Base-by-base conservation (phyloP, 768 basidiomycete genomes). In the Hydnomerulius pinastri region DNA sequence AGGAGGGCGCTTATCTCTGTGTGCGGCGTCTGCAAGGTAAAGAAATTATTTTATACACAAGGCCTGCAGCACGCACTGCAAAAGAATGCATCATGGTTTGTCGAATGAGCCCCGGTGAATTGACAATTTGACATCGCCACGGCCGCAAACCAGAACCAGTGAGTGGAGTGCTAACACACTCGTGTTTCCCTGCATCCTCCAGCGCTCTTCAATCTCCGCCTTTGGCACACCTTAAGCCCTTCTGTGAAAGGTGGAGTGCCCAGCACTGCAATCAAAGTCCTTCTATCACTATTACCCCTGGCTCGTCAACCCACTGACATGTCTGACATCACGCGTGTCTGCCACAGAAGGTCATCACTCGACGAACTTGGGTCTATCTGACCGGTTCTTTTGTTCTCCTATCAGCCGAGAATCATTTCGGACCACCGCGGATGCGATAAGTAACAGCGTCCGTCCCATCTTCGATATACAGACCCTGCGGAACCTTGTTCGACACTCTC, bases 321-420 rank as follows among this genome's bases (percentile, higher is more conserved):
- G n/a, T n/a, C 20, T 23, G 20, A 21, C 29, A 23, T 43, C 13
- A 18, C 13, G 32, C 44, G 21, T 46, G 44, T 25, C 24, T 23
- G 36, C 12, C 46, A 46, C 23, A 23, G 39, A 45, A 45, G 43
- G 12, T 35, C 44, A 35, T 35, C n/a, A n/a, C n/a, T n/a, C 25
- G 33, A 25, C 25, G 33, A 35, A 15, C 42, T 10, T 4, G 42
- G 13, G n/a, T 29, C 29, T 27, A 37, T 39, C 25, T n/a, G 23
- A 47, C 36, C 27, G 46, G 24, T 29, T 27, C 32, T 3, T 39
- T 38, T 15, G 12, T 39, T 39, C 15, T 37, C 45, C 35, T 18
- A 4, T 36, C 36, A 24, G 21, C 45, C 45, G 35, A 46, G n/a
- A 28, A 12, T 20, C 43, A 20, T 28, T 10, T 37, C 45, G 32